These are phyloP conservation scores for Endoconidiophora polonica DNA, from an alignment of 2,329 filamentous ascomycete species.

Conservation along the genomic window DNA sequence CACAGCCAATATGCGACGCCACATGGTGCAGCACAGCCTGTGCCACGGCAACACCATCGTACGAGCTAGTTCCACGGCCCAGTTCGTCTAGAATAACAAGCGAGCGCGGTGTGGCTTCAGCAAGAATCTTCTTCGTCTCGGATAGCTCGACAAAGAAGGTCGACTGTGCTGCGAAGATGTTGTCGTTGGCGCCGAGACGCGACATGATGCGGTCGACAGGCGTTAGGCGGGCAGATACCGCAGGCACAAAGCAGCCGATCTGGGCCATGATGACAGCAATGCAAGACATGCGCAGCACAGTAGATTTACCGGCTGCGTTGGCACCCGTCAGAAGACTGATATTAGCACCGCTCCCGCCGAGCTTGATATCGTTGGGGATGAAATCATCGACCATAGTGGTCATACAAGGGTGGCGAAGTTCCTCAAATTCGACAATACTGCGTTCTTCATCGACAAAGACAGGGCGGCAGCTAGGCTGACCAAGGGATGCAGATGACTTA, in stretches of 20 bases:
- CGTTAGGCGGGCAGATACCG: conserved; percentile 63
- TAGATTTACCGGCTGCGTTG: conserved; percentile 95
- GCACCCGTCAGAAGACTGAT: conserved; percentile 88
- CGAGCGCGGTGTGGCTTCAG: conserved; percentile 82
- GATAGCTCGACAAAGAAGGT: conserved; percentile 97
- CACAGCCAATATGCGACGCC: conserved; percentile 77
- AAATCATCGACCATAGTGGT: conserved; percentile 78
- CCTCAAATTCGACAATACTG: conserved; percentile 77
- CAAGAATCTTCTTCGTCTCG: conserved; percentile 94
- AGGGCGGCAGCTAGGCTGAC: conserved; percentile 76
- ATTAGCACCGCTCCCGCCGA: conserved; percentile 67
- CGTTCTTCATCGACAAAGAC: conserved; percentile 72
- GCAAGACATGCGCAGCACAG: conserved; percentile 90
- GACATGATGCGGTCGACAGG: conserved; percentile 98
- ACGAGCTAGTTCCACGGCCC: conserved; percentile 83
- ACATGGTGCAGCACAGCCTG: conserved; percentile 96
- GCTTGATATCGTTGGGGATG: conserved; percentile 82
- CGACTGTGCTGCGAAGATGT: conserved; percentile 93
- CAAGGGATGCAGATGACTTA: conserved; percentile 68
- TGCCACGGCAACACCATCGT: conserved; percentile 90
- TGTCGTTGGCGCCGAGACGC: conserved; percentile 90
- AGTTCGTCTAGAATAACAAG: conserved; percentile 95
- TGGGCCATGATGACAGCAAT: conserved; percentile 95
- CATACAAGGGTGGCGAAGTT: conserved; percentile 91
- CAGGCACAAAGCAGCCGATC: conserved; percentile 84